These are phyloP conservation scores for Pseudogymnoascus destructans DNA, from an alignment of 2,329 filamentous ascomycete species.

Conservation along the genomic window DNA sequence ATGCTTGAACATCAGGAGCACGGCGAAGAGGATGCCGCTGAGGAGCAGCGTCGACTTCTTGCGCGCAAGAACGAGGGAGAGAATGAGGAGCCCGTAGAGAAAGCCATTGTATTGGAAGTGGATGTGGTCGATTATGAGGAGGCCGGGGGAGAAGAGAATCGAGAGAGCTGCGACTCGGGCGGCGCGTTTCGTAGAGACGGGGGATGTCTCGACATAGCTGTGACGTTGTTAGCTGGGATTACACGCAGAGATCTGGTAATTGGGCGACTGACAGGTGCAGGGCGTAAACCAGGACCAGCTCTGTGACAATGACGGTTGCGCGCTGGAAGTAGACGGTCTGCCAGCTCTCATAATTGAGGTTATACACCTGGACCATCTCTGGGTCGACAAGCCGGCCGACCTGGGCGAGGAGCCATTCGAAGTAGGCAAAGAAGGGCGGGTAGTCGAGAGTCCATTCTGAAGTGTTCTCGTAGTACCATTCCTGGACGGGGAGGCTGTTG, in stretches of 20 bases:
- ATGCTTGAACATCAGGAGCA: constrained; percentile 86
- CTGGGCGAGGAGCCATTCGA: constrained; percentile 86
- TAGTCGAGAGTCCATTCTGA: constrained; percentile 99
- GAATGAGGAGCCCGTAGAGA: constrained; percentile 79
- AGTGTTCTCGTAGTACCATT: constrained; percentile 96
- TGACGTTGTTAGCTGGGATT: background rate
- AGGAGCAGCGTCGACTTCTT: constrained; percentile 59
- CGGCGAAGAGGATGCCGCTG: constrained; percentile 74
- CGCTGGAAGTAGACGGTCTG: constrained; percentile 90
- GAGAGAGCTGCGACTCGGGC: constrained; percentile 81
- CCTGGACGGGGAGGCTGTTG: constrained; percentile 67
- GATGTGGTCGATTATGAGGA: constrained; percentile 95
- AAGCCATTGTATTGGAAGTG: constrained; percentile 99
- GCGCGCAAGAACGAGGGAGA: constrained; percentile 74
- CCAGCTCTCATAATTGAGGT: constrained; percentile 81
- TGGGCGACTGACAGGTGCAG: constrained; percentile 51
- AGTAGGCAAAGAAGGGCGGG: constrained; percentile 93
- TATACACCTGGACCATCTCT: constrained; percentile 67
- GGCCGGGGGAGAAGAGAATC: constrained; percentile 77
- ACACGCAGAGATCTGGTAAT: background rate
- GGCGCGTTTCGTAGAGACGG: constrained; percentile 51
- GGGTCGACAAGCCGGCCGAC: constrained; percentile 64
- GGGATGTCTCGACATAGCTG: constrained; percentile 64
- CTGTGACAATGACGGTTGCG: constrained; percentile 71
- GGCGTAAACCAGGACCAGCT: constrained; percentile 72